Conservation (phyloP, 1,139 yeast species). For the Kodamaea sp. region DNA sequence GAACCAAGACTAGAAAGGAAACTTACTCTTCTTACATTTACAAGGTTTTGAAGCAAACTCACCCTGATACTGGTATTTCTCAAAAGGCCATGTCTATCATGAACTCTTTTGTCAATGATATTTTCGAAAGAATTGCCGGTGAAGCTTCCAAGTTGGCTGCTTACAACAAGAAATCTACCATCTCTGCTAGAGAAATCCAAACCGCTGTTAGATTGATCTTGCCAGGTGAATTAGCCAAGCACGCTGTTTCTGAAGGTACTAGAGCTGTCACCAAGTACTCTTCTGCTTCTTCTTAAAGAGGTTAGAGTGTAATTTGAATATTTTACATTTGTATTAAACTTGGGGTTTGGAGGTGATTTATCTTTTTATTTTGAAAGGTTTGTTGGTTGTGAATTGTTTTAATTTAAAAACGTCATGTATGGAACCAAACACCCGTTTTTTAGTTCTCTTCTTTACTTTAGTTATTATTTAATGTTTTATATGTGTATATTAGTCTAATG, state of each 20-base stretch:
- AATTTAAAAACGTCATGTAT: background rate
- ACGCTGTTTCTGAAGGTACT: slow-evolving; percentile 99
- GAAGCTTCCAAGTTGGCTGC: slow-evolving; percentile 99
- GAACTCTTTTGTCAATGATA: slow-evolving; percentile 98
- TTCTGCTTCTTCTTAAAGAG: slow-evolving; percentile 59
- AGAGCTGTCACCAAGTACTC: slow-evolving; percentile 99
- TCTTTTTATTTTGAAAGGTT: background rate
- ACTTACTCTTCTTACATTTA: slow-evolving; percentile 97
- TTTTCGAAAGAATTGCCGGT: slow-evolving; percentile 91
- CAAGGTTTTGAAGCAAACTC: slow-evolving; percentile 98
- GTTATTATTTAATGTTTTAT: slow-evolving; percentile 14
- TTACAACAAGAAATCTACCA: slow-evolving; percentile 98
- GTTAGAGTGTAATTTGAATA: slow-evolving; percentile 4
- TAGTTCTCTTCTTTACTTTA: slow-evolving; percentile 11
- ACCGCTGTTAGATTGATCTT: slow-evolving; percentile 98
- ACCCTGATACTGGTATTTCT: slow-evolving; percentile 99
- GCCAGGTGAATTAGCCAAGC: slow-evolving; percentile 99
- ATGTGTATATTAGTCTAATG: slow-evolving; percentile 19
- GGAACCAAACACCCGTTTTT: background rate
- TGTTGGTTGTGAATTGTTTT: background rate
- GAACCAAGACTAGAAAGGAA: slow-evolving; percentile 97
- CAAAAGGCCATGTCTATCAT: slow-evolving; percentile 98
- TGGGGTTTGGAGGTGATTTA: background rate
- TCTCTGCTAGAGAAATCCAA: slow-evolving; percentile 98
- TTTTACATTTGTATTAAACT: slow-evolving; percentile 8